Percentiles rank a stretch among this genome's conserved stretches.
phyloP scores from a whole-genome alignment of 1,139 yeast species.

The Lodderomyces oxycetoniae region DNA sequence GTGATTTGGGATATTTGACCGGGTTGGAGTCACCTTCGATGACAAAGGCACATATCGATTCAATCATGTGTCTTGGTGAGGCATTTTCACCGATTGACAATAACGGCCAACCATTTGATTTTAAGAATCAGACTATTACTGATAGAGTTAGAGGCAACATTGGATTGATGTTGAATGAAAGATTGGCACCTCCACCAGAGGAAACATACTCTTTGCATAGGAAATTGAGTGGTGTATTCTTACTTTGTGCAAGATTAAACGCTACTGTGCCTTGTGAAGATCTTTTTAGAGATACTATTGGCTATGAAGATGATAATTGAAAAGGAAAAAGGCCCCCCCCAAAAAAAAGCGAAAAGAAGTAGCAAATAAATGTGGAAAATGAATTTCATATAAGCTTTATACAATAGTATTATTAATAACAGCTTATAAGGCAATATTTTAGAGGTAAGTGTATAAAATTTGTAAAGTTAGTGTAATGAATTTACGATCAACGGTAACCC shows the following conservation, averaged over 20 bases:
- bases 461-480: too few relatives aligned
- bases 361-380: too few relatives aligned
- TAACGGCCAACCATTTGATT: slow-evolving; percentile 55
- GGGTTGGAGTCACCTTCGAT: slow-evolving; percentile 84
- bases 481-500: too few relatives aligned
- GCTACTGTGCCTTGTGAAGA: slow-evolving; percentile 82
- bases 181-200: slow-evolving; percentile 96
- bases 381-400: too few relatives aligned
- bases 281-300: slow-evolving; percentile 71
- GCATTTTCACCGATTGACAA: slow-evolving; percentile 66
- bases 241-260: slow-evolving; percentile 78
- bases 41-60: slow-evolving; percentile 90
- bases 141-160: slow-evolving; percentile 86
- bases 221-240: slow-evolving; percentile 89
- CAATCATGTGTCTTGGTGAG: slow-evolving; percentile 87
- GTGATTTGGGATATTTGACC: slow-evolving; percentile 80
- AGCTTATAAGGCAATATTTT: too few relatives aligned
- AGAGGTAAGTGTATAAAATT: too few relatives aligned
- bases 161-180: slow-evolving; percentile 82
- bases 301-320: slow-evolving; percentile 33
- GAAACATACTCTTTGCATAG: slow-evolving; percentile 94
- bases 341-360: too few relatives aligned
- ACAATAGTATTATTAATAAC: too few relatives aligned
- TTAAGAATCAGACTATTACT: slow-evolving; percentile 82
- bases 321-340: too few relatives aligned